phyloP scores from a whole-genome alignment of 2,329 filamentous ascomycete species.

The Penicillium sp. region DNA sequence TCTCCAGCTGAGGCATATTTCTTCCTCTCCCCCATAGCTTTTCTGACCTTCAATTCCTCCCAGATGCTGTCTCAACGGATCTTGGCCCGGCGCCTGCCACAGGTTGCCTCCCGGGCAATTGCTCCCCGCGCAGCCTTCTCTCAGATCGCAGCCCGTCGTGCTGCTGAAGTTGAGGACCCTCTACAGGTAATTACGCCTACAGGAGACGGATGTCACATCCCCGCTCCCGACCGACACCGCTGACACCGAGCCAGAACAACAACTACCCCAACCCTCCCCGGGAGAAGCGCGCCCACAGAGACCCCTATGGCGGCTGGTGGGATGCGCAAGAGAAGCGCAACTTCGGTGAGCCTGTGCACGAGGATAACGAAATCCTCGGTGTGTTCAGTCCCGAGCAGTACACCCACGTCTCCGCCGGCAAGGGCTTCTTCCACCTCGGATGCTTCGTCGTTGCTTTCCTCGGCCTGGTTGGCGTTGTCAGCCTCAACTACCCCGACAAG shows the following conservation, averaged over 20 bases:
- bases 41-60: conserved; percentile 24
- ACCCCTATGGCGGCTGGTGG: conserved; percentile 94
- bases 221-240: conserved; percentile 14
- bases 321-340: conserved; percentile 97
- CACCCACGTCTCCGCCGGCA: conserved; percentile 75
- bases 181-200: conserved; percentile 40
- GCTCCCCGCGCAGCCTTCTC: conserved; percentile 46
- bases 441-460: conserved; percentile 67
- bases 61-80: conserved; percentile 51
- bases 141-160: conserved; percentile 40
- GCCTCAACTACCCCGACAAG: conserved; percentile 71
- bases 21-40: neutral
- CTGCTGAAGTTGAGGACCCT: conserved; percentile 44
- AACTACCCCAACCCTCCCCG: conserved; percentile 53
- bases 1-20: neutral
- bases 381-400: conserved; percentile 90
- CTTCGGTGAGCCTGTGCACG: conserved; percentile 93
- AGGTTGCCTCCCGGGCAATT: conserved; percentile 41
- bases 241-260: conserved; percentile 42
- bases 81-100: conserved; percentile 45
- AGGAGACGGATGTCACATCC: neutral
- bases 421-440: conserved; percentile 68
- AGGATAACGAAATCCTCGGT: conserved; percentile 91
- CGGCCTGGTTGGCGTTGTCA: conserved; percentile 67
- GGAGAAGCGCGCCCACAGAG: conserved; percentile 87